phyloP scores from a whole-genome alignment of 805 yeast species.

The Starmerella asiatica region DNA sequence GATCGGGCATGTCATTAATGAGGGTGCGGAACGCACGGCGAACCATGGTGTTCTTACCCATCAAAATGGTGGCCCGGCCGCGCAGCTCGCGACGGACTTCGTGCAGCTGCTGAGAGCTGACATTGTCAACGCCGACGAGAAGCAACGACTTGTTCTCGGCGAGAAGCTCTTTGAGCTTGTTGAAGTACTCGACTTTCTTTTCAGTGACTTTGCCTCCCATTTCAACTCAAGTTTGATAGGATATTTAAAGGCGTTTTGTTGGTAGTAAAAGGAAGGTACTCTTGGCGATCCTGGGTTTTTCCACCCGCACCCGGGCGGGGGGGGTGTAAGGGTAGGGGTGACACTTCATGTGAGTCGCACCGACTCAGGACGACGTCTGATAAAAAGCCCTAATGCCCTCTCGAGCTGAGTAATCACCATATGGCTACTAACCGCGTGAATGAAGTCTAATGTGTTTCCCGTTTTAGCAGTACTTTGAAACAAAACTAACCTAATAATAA shows the following conservation, averaged over 20 bases:
- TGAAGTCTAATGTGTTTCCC: too few relatives aligned
- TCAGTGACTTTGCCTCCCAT: conserved; percentile 88
- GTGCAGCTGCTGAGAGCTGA: conserved; percentile 99
- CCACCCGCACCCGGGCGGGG: too few relatives aligned
- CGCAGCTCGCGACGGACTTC: conserved; percentile 96
- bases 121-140: conserved; percentile 99
- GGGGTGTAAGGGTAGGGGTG: background rate
- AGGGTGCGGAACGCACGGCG: conserved; percentile 99
- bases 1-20: conserved; percentile 86
- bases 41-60: conserved; percentile 99
- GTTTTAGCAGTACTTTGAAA: too few relatives aligned
- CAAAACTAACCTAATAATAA: too few relatives aligned
- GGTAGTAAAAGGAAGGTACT: background rate
- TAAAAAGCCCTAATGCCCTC: too few relatives aligned
- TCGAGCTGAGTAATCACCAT: too few relatives aligned
- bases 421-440: too few relatives aligned
- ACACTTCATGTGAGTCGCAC: too few relatives aligned
- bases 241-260: conserved; percentile 27
- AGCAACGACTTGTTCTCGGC: conserved; percentile 96
- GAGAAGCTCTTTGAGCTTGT: conserved; percentile 85
- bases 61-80: conserved; percentile 85
- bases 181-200: conserved; percentile 89
- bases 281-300: background rate
- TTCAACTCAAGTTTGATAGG: conserved; percentile 54
- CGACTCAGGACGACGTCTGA: background rate